phyloP scores from a whole-genome alignment of 495 filamentous ascomycete species.

The Rostrohypoxylon terebratum region DNA sequence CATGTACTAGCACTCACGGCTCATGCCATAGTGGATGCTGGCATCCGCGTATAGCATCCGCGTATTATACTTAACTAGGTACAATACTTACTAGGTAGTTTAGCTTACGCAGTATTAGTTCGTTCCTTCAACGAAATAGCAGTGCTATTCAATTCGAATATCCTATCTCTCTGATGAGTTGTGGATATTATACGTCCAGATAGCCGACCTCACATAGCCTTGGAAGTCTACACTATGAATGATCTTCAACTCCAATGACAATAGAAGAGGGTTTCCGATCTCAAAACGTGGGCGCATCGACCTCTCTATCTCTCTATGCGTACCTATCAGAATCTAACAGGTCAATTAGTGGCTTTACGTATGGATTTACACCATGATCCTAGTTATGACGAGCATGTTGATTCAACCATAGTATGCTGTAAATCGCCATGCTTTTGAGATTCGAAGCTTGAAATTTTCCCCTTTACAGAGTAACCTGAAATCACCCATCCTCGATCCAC shows the following conservation, averaged over 20 bases:
- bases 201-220: background rate
- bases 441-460: background rate
- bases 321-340: background rate
- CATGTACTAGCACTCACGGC: slow-evolving; percentile 12
- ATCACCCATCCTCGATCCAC: slow-evolving; percentile 22
- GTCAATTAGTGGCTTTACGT: background rate
- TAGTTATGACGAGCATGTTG: background rate
- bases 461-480: background rate
- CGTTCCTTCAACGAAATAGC: background rate
- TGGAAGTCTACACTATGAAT: too few relatives aligned
- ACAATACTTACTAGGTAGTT: too few relatives aligned
- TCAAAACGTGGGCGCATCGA: background rate
- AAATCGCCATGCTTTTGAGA: background rate
- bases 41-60: background rate
- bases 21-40: slow-evolving; percentile 22
- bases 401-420: too few relatives aligned
- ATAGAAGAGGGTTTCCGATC: background rate
- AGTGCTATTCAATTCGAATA: background rate
- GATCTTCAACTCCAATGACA: background rate
- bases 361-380: background rate
- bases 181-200: background rate
- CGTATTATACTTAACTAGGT: background rate
- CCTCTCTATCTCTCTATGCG: background rate
- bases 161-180: background rate
- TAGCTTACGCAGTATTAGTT: too few relatives aligned